phyloP scores from a whole-genome alignment of 768 basidiomycete genomes.

The Mycena pura region DNA sequence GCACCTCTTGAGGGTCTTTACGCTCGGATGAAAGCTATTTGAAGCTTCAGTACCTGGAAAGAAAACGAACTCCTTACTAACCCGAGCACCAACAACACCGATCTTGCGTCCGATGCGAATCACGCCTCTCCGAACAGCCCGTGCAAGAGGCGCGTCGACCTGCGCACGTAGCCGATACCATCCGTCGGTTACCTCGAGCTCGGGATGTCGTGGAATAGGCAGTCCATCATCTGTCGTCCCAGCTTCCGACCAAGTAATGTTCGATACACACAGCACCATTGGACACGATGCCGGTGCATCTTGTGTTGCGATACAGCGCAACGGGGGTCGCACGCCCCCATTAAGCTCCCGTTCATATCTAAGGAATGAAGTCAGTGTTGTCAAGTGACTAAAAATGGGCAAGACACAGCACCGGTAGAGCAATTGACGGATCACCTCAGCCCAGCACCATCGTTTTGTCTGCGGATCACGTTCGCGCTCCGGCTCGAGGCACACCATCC shows the following conservation, averaged over 20 bases:
- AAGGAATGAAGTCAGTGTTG: not conserved
- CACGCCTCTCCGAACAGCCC: slow-evolving; percentile 70
- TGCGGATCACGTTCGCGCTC: slow-evolving; percentile 52
- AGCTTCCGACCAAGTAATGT: slow-evolving; percentile 61
- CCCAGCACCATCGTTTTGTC: slow-evolving; percentile 79
- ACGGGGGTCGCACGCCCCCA: slow-evolving; percentile 75
- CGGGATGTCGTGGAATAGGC: slow-evolving; percentile 50
- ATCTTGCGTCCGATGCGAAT: slow-evolving; percentile 86
- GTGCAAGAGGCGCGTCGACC: slow-evolving; percentile 74
- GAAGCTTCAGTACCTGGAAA: not conserved
- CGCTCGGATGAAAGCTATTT: slow-evolving; percentile 68
- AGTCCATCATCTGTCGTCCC: slow-evolving; percentile 45
- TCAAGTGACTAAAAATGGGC: not conserved
- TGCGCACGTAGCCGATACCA: slow-evolving; percentile 90
- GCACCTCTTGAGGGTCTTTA: slow-evolving; percentile 81
- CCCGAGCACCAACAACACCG: slow-evolving; percentile 78
- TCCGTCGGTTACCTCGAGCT: slow-evolving; percentile 94
- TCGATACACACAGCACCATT: slow-evolving; percentile 85
- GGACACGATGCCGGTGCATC: slow-evolving; percentile 82
- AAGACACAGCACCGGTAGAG: slow-evolving; percentile 71
- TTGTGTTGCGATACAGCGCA: slow-evolving; percentile 82
- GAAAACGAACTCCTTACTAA: slow-evolving; percentile 42
- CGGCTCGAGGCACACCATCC: slow-evolving; percentile 80
- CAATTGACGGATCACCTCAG: slow-evolving; percentile 81
- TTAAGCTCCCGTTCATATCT: slow-evolving; percentile 93